phyloP scores from a whole-genome alignment of 2,329 filamentous ascomycete genomes.

The Emmonsia crescens region DNA sequence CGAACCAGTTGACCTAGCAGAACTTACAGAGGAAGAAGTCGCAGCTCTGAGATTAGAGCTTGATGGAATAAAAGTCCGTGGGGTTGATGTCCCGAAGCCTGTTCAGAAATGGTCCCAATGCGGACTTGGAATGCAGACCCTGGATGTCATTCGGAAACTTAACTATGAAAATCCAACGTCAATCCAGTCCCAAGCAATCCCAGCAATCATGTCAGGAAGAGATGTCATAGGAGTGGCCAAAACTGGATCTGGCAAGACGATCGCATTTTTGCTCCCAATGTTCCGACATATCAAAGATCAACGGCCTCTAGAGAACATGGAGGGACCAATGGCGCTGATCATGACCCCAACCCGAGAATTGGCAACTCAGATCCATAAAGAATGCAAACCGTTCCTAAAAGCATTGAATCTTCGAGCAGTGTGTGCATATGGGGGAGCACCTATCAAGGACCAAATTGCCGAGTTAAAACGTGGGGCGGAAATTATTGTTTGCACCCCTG shows the following conservation, averaged over 20 bases:
- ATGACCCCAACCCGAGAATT: conserved; percentile 93
- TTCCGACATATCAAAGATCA: conserved; percentile 97
- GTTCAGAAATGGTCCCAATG: conserved; percentile 96
- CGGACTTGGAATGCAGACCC: conserved; percentile 72
- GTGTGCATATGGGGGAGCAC: conserved; percentile 87
- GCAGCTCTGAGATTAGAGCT: conserved; percentile 72
- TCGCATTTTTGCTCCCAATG: conserved; percentile 92
- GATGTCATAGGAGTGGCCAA: conserved; percentile 96
- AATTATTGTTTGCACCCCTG: conserved; percentile 89
- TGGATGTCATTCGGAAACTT: conserved; percentile 72
- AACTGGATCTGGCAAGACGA: conserved; percentile 93
- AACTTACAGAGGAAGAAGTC: conserved; percentile 76
- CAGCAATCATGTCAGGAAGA: conserved; percentile 87
- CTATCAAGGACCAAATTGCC: conserved; percentile 95
- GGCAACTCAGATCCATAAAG: conserved; percentile 83
- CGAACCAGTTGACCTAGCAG: conserved; percentile 71
- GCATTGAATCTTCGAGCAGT: conserved; percentile 74
- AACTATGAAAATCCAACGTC: conserved; percentile 83
- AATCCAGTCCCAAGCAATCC: conserved; percentile 91
- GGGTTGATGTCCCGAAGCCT: conserved; percentile 79
- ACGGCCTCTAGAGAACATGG: conserved; percentile 63
- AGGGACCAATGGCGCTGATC: conserved; percentile 79
- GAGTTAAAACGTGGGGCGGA: conserved; percentile 92
- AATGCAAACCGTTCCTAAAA: conserved; percentile 90
- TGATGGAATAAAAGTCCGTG: conserved; percentile 89